Evolutionary conservation across 2,329 filamentous ascomycete genomes (phyloP), one percentile per base, ranked within the genome.

Genomic region (Aspergillus sp.): DNA sequence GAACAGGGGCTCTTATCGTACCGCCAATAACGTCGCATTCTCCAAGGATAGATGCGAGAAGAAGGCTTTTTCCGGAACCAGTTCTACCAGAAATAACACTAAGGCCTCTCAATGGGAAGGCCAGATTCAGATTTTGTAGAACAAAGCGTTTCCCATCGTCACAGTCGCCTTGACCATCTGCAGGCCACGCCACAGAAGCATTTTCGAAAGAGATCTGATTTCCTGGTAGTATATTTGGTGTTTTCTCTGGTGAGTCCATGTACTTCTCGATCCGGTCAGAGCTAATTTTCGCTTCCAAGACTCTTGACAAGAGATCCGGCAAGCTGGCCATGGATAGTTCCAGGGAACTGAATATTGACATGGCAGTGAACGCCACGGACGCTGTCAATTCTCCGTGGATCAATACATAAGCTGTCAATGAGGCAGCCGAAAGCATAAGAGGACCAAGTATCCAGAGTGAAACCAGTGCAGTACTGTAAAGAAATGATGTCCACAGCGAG

Each of bases 11-110:
- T 33, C 74, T 74, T 37, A 90, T 70, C 9, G 67, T 70, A 2
- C 86, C 87, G 0, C 71, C 66, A 0, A 90, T 61, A 4, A 89
- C 58, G 47, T 90, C 86, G 2, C 81, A 80, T 64, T 90, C 87
- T 2, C 86, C 86, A 7, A 90, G 75, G 27, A 91, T 79, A 0
- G 86, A 78, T 2, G 85, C 79, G 6, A 91, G 73, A 48, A 91
- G 69, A 32, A 90, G 68, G 59, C 82, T 88, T 67, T 90, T 90
- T 8, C 87, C 87, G 2, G 82, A 82, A 1, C 87, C 87, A 0
- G 86, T 90, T 60, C 84, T 85, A 1, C 86, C 86, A 3, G 84
- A 86, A 37, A 90, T 82, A 11, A 89, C 77, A n/a, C 82, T 88
- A 5, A 90, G 68, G 53, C 87, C 82, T 27, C 80, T 79, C n/a